phyloP scores from a whole-genome alignment of 805 yeast genomes.

The Cyberlindnera euphorbiae region DNA sequence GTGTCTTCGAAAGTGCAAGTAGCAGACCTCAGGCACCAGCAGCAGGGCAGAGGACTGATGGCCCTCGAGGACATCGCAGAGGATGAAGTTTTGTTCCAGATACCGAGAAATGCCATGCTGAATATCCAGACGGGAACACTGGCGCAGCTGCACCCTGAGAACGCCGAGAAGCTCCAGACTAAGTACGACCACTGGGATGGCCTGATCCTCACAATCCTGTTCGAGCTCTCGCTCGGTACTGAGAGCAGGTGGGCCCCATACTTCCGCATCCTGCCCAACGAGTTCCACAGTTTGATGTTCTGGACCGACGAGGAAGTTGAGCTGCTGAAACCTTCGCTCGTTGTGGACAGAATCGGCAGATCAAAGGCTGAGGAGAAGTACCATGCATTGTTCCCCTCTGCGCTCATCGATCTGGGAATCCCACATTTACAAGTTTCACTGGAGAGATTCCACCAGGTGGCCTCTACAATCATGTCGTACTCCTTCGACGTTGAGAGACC shows the following conservation, averaged over 20 bases:
- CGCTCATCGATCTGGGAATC: conserved; percentile 35
- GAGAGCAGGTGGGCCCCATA: conserved; percentile 65
- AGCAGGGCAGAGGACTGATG: conserved; percentile 76
- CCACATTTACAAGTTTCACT: conserved; percentile 37
- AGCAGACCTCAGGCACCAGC: conserved; percentile 49
- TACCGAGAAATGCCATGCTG: conserved; percentile 57
- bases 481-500: conserved; percentile 74
- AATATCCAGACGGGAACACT: conserved; percentile 56
- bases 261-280: conserved; percentile 62
- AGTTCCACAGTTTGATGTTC: conserved; percentile 67
- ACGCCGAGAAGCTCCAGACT: conserved; percentile 33
- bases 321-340: conserved; percentile 61
- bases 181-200: conserved; percentile 71
- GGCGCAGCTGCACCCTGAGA: conserved; percentile 27
- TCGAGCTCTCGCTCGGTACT: conserved; percentile 46
- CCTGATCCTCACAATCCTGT: conserved; percentile 61
- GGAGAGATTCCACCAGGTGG: conserved; percentile 65
- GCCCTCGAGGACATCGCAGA: conserved; percentile 56
- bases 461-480: conserved; percentile 81
- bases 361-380: conserved; percentile 61
- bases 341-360: conserved; percentile 66
- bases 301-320: conserved; percentile 66
- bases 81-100: conserved; percentile 63
- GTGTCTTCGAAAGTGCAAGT: conserved; percentile 56
- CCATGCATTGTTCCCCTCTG: conserved; percentile 35